These are phyloP conservation scores for Begonia masoniana DNA, from an alignment of 306 rosid genomes.

Conservation along the genomic window DNA sequence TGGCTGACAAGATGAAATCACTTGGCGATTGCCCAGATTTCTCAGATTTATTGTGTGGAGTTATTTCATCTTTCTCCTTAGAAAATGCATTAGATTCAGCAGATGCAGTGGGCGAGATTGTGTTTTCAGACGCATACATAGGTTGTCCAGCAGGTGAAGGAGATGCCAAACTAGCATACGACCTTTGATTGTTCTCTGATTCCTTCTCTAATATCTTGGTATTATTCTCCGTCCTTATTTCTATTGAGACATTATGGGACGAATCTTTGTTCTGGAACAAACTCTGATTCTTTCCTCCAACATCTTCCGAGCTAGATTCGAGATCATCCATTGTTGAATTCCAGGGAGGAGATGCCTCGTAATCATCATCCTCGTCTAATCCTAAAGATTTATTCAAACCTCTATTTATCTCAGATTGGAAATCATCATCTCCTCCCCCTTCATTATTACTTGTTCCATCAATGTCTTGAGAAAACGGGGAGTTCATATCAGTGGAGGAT, in stretches of 20 bases:
- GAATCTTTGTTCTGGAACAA: slow-evolving; percentile 14
- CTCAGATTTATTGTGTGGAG: slow-evolving; percentile 12
- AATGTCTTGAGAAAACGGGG: slow-evolving; percentile 9
- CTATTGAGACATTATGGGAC: slow-evolving; percentile 11
- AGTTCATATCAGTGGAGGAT: slow-evolving; percentile 18
- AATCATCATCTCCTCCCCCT: slow-evolving; percentile 12
- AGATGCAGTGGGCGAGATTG: slow-evolving; percentile 1
- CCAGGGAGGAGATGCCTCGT: slow-evolving; percentile 6
- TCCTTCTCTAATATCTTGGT: slow-evolving; percentile 12
- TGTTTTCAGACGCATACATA: slow-evolving; percentile 10
- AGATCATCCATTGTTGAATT: slow-evolving; percentile 10
- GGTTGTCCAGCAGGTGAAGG: slow-evolving; percentile 18
- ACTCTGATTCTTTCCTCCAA: slow-evolving; percentile 14
- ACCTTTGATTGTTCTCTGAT: slow-evolving; percentile 14
- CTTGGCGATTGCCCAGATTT: slow-evolving; percentile 20
- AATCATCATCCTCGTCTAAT: slow-evolving; percentile 16
- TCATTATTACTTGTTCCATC: slow-evolving; percentile 16
- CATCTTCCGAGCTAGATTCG: slow-evolving; percentile 9
- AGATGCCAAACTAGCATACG: slow-evolving; percentile 18
- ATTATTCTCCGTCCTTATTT: slow-evolving; percentile 12
- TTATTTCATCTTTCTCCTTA: slow-evolving; percentile 13
- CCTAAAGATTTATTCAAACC: slow-evolving; percentile 18
- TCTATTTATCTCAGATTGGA: slow-evolving; percentile 10
- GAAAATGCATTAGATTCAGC: slow-evolving; percentile 8
- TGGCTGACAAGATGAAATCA: slow-evolving; percentile 7